Evolutionary conservation across 2,329 filamentous ascomycete species (phyloP), one percentile per base, ranked within the genome.

Genomic region (Colletotrichum spaethianum): DNA sequence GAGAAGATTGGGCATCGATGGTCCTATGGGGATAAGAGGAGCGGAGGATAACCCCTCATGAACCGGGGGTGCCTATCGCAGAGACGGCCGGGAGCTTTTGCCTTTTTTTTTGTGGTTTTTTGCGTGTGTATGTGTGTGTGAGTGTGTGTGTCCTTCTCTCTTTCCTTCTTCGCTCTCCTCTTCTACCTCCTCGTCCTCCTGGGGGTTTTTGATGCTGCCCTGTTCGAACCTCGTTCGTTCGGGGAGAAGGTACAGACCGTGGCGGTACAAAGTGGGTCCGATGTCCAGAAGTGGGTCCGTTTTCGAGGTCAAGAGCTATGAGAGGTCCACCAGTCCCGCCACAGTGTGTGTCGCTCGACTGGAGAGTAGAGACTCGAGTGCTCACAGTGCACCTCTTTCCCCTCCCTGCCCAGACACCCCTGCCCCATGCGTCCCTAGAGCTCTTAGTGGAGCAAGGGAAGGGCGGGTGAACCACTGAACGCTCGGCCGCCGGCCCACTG

Each of bases 1-100:
- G 75, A 77, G 79, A 74, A 77, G 76, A 75, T 78, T 79, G 77
- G 76, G 74, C 75, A 73, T 71, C 72, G 72, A 31, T 65, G 69
- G 69, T 44, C 64, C 61, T 72, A 72, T 72, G 55, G 55, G 33
- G 33, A 60, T 18, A 55, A 69, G 40, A 60, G 65, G 57, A 72
- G 60, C 46, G 42, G 64, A 65, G 38, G 46, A 50, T 36, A 50
- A 63, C 63, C 59, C 69, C 69, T 72, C 52, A 53, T 63, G 36
- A 42, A 40, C 64, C 33, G 42, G 64, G 68, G 66, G 38, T 57
- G 16, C 52, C 42, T n/a, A 26, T 7, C 33, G 55, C n/a, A 42
- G 20, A 31, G n/a, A 60, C 38, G 52, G 20, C 50, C 50, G 52
- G 66, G 66, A 44, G 26, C 46, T 38, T 61, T 57, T 36, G 56